These are phyloP conservation scores for Phanerochaete carnosa DNA, from an alignment of 768 basidiomycete species.

Conservation along the genomic window DNA sequence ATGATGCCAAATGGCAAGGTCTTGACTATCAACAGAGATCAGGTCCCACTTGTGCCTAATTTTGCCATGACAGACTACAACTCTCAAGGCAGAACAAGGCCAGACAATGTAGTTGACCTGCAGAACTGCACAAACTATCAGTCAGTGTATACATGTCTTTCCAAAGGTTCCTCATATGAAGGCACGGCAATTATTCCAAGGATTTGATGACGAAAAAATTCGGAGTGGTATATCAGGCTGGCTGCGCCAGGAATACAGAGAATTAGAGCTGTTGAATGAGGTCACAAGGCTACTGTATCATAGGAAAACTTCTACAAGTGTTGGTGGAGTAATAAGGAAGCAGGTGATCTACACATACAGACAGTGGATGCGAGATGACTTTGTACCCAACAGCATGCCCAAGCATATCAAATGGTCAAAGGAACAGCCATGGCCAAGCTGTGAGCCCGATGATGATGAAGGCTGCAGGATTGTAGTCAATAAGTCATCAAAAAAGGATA, in stretches of 20 bases:
- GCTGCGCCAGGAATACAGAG: conserved; percentile 21
- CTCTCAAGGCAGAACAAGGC: conserved; percentile 20
- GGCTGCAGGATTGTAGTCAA: background rate
- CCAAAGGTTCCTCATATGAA: conserved; percentile 8
- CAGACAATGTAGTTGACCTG: conserved; percentile 15
- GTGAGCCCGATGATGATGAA: background rate
- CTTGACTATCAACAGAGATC: no score
- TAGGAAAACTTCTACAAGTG: conserved; percentile 12
- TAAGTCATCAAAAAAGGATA: background rate
- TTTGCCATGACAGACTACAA: conserved; percentile 26
- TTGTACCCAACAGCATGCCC: background rate
- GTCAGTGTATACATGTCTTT: conserved; percentile 21
- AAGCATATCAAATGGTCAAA: background rate
- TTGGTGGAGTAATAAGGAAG: no score
- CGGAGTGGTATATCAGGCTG: conserved; percentile 9
- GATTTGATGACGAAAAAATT: conserved; percentile 8
- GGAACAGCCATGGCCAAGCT: background rate
- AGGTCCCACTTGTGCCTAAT: conserved; percentile 20
- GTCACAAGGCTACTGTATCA: conserved; percentile 27
- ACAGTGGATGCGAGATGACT: no score
- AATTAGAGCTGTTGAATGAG: conserved; percentile 33
- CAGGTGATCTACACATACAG: no score
- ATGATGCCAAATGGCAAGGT: no score
- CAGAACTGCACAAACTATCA: conserved; percentile 16
- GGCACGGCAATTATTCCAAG: conserved; percentile 20